Evolutionary conservation across 2,329 filamentous ascomycete species (phyloP), one percentile per base, ranked within the genome.

Genomic region (Aspergillus carbonarius): DNA sequence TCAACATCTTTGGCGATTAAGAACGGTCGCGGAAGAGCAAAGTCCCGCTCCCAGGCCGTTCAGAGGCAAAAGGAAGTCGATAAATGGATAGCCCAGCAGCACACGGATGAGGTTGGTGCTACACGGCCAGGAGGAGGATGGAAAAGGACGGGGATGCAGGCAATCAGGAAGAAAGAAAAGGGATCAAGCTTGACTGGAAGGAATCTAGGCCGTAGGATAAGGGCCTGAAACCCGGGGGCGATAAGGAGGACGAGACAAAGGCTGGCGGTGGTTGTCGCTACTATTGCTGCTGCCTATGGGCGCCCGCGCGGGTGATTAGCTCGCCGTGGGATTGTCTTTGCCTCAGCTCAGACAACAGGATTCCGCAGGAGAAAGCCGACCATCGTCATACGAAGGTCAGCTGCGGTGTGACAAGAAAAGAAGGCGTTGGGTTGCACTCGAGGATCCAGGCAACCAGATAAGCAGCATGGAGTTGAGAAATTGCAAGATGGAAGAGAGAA

Each of bases 1-100:
- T 74, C 65, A 78, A 66, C 74, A 77, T 77, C 27, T 51, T 62
- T 50, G 62, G 30, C 46, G 55, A 60, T 54, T 54, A 60, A 54
- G 23, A 40, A 51, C 60, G 51, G 60, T 44, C 30, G 49, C 57
- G 57, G 40, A 34, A 30, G 25, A 39, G 40, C 54, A 37, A 53
- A 27, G 53, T 35, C 48, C 42, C 27, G 27, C 18, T 39, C n/a
- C 37, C 18, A 20, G 40, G 18, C 25, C 39, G 37, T 32, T 20
- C 34, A 13, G 27, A 44, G 18, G 25, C 9, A 32, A 35, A 18
- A 30, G 8, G 17, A 15, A 23, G 37, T 13, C 15, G 20, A 54
- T 20, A 20, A 15, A 27, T 17, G 27, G 30, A 18, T n/a, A 30
- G 17, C n/a, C n/a, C 44, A 30, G 23, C 40, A 25, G 37, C 35